Evolutionary conservation across 371 early-diverging fungal genomes (phyloP).

Genomic region (Fennellomyces sp.): DNA sequence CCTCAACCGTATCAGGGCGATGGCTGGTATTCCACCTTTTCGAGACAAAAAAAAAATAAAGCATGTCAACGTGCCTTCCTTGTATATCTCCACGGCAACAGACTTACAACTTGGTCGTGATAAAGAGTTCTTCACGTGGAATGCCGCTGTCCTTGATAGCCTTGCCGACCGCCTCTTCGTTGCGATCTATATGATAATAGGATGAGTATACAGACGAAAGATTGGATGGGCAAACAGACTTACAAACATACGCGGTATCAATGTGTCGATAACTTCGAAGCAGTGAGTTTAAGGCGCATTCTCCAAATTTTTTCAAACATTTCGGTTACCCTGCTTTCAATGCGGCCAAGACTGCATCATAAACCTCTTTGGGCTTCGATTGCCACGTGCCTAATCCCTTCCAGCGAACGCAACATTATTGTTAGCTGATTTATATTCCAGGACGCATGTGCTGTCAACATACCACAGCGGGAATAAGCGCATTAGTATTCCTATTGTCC

Average conservation of each 20-base stretch:
- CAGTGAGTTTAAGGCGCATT: no score
- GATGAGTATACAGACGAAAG: neutral
- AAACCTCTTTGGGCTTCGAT: constrained; percentile 46
- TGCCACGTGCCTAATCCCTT: constrained; percentile 50
- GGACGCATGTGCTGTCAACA: neutral
- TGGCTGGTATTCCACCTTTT: constrained; percentile 70
- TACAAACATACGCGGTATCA: constrained; percentile 62
- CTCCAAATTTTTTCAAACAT: neutral
- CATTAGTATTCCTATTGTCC: constrained; percentile 27
- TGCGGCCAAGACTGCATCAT: constrained; percentile 36
- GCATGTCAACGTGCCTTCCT: neutral
- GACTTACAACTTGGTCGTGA: constrained; percentile 72
- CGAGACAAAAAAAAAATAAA: constrained; percentile 1
- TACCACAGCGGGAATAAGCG: constrained; percentile 25
- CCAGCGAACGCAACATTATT: neutral
- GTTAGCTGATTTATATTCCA: neutral
- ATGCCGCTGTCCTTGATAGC: constrained; percentile 62
- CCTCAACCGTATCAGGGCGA: constrained; percentile 45
- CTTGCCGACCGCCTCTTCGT: constrained; percentile 79
- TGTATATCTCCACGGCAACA: no score
- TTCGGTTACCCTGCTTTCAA: constrained; percentile 33
- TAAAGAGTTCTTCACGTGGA: constrained; percentile 75
- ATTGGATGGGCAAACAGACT: neutral
- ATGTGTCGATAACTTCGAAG: constrained; percentile 37
- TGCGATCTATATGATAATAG: constrained; percentile 45